These are phyloP conservation scores for Panaeolus papilionaceus DNA, from an alignment of 768 basidiomycete genomes.

Conservation along the genomic window DNA sequence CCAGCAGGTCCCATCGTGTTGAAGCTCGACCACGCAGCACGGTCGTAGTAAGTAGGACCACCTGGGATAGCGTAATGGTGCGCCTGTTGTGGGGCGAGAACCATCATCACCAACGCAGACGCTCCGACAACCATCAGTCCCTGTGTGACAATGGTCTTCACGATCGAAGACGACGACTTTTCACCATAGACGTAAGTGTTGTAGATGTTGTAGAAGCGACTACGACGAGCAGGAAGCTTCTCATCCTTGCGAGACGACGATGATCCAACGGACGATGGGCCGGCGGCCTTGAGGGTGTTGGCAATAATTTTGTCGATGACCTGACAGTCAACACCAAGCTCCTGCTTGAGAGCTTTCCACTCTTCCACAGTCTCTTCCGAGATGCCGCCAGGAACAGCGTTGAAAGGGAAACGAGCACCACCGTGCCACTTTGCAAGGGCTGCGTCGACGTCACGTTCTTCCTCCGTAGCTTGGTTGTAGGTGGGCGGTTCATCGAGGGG, in stretches of 20 bases:
- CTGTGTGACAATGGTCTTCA: constrained; percentile 47
- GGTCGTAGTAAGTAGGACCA: constrained; percentile 77
- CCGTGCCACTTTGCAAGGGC: constrained; percentile 75
- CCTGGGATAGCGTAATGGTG: constrained; percentile 66
- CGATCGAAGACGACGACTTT: constrained; percentile 35
- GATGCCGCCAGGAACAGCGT: constrained; percentile 56
- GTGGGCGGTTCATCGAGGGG: constrained; percentile 72
- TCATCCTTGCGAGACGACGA: constrained; percentile 19
- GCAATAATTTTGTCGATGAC: constrained; percentile 77
- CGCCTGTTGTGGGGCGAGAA: constrained; percentile 64
- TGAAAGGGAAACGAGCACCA: constrained; percentile 55
- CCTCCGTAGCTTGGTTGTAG: constrained; percentile 65
- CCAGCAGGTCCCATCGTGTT: constrained; percentile 73
- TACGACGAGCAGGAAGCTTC: constrained; percentile 35
- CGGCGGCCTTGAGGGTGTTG: constrained; percentile 18
- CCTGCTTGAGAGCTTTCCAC: constrained; percentile 81
- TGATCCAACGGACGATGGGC: constrained; percentile 15
- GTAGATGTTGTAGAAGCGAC: constrained; percentile 85
- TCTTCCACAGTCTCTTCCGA: constrained; percentile 74
- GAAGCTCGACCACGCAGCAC: constrained; percentile 80
- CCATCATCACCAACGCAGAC: constrained; percentile 64
- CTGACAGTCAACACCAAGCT: constrained; percentile 77
- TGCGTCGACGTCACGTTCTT: constrained; percentile 60
- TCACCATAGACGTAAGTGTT: constrained; percentile 71
- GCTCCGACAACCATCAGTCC: constrained; percentile 65